A percentile compares a stretch with the other conserved stretches of the same genome.
Evolutionary conservation across 306 rosid genomes (phyloP).

Genomic region (Cicer bijugum): DNA sequence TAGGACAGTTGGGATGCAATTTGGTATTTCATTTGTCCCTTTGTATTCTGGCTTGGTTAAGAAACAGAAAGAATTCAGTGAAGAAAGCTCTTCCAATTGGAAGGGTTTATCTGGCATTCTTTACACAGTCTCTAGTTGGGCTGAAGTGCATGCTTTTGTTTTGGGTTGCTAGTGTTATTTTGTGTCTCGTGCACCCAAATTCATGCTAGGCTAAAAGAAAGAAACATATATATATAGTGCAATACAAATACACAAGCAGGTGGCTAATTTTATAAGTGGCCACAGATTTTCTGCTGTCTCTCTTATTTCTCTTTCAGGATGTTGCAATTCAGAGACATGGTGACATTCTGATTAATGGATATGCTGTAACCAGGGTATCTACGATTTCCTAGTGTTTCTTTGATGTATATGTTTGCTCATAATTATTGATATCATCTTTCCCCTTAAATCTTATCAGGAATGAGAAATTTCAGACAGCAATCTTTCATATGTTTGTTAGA

Average conservation of each 20-base stretch:
- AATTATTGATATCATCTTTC: constrained; percentile 41
- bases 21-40: constrained; percentile 84
- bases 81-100: constrained; percentile 67
- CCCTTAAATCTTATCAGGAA: constrained; percentile 54
- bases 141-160: constrained; percentile 95
- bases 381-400: constrained; percentile 29
- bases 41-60: constrained; percentile 73
- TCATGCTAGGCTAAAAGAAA: constrained; percentile 55
- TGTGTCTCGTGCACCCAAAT: constrained; percentile 51
- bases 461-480: constrained; percentile 55
- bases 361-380: constrained; percentile 60
- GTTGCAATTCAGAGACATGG: constrained; percentile 55
- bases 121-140: constrained; percentile 90
- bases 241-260: constrained; percentile 62
- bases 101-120: constrained; percentile 81
- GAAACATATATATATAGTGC: constrained; percentile 52
- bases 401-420: constrained; percentile 15
- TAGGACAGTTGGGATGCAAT: constrained; percentile 68
- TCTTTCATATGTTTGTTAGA: constrained; percentile 55
- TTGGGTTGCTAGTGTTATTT: constrained; percentile 79
- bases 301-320: constrained; percentile 57
- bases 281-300: constrained; percentile 64
- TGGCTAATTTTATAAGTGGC: constrained; percentile 77
- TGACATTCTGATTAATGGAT: constrained; percentile 49
- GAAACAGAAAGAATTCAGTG: constrained; percentile 68